Percentiles rank a stretch among this genome's conserved stretches.
These are phyloP conservation scores for Tricholoma sp. DNA, from an alignment of 768 basidiomycete species.

Conservation along the genomic window DNA sequence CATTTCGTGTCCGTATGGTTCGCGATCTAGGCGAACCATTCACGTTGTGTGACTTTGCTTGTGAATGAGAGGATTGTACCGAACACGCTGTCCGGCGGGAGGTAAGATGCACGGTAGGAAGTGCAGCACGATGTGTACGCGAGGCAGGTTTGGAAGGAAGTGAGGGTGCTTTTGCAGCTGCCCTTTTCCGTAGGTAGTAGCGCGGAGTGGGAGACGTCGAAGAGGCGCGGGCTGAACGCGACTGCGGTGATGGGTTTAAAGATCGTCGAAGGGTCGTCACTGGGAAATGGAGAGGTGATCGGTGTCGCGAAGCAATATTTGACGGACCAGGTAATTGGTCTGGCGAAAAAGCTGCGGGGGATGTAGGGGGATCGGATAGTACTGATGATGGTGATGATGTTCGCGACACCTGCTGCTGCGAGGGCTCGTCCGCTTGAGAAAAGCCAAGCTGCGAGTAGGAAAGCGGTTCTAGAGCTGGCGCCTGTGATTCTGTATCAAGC, in stretches of 20 bases:
- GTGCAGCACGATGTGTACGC: constrained; percentile 9
- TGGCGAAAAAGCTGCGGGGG: constrained; percentile 1
- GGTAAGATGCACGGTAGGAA: constrained; percentile 5
- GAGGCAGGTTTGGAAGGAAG: constrained; percentile 15
- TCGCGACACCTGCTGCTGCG: constrained; percentile 1
- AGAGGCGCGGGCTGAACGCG: constrained; percentile 6
- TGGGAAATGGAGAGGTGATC: constrained; percentile 7
- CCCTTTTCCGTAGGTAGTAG: constrained; percentile 31
- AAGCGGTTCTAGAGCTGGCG: constrained; percentile 22
- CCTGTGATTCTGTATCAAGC: constrained; percentile 28
- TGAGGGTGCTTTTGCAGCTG: constrained; percentile 16
- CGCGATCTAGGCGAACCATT: constrained; percentile 12
- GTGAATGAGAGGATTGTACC: constrained; percentile 19
- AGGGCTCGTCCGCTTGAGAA: constrained; percentile 10
- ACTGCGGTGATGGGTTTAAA: constrained; percentile 12
- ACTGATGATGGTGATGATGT: constrained; percentile 16
- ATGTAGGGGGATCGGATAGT: constrained; percentile 9
- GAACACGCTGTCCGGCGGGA: constrained; percentile 9
- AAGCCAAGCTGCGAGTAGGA: constrained; percentile 34
- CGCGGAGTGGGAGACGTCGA: constrained; percentile 16
- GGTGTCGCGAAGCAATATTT: background rate
- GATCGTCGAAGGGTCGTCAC: constrained; percentile 1
- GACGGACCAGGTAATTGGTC: constrained; percentile 6
- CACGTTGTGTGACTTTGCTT: constrained; percentile 10
- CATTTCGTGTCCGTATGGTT: constrained; percentile 13